These are phyloP conservation scores for Oryza officinalis DNA, from an alignment of 176 grass and related monocot genomes.

Conservation along the genomic window DNA sequence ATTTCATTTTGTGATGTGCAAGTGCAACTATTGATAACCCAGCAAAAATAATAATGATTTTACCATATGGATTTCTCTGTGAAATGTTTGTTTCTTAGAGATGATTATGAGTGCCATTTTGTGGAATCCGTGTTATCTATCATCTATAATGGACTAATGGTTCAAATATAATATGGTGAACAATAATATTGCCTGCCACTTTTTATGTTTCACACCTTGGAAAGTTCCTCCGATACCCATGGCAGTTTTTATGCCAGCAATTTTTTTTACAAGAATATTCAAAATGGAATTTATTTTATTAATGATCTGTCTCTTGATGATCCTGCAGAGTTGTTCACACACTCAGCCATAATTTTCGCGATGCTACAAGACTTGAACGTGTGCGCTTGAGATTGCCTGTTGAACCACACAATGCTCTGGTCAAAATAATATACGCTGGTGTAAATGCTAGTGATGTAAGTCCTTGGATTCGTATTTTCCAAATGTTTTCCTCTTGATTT, in stretches of 20 bases:
- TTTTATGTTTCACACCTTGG: neutral
- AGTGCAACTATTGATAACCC: neutral
- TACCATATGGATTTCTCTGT: neutral
- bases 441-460: constrained; percentile 99
- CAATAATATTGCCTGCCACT: constrained; percentile 4
- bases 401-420: constrained; percentile 66
- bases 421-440: constrained; percentile 96
- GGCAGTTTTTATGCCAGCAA: constrained; percentile 19
- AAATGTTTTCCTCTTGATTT: constrained; percentile 26
- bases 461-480: constrained; percentile 17
- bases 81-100: constrained; percentile 13
- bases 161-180: neutral
- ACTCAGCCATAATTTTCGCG: constrained; percentile 84
- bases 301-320: constrained; percentile 30
- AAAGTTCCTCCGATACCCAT: neutral
- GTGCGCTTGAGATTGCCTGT: constrained; percentile 72
- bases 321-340: constrained; percentile 91
- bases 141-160: neutral
- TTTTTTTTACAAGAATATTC: constrained; percentile 2
- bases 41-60: neutral
- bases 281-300: constrained; percentile 16
- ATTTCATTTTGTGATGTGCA: too few species aligned
- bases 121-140: constrained; percentile 15
- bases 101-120: neutral
- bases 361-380: constrained; percentile 76